Conservation (phyloP, 805 yeast genomes). For the Hanseniaspora valbyensis region DNA sequence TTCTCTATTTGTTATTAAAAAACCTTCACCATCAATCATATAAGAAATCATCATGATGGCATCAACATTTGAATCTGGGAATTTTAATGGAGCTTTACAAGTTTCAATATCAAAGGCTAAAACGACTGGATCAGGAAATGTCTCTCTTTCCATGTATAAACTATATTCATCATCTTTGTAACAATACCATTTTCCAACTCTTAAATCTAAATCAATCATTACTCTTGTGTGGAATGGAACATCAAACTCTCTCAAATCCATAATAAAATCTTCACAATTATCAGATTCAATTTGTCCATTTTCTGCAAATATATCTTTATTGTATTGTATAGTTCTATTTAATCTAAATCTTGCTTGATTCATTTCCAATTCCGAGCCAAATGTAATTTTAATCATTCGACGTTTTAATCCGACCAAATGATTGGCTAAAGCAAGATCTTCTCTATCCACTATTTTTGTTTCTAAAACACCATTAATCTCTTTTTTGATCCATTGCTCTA, state of each 20-base stretch:
- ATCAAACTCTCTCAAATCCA: constrained; percentile 84
- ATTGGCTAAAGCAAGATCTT: constrained; percentile 72
- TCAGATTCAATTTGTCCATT: constrained; percentile 46
- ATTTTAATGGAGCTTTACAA: constrained; percentile 88
- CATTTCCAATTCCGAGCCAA: constrained; percentile 65
- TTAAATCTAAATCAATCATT: constrained; percentile 72
- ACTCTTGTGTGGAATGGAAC: constrained; percentile 96
- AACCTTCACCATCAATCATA: constrained; percentile 98
- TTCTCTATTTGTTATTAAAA: constrained; percentile 82
- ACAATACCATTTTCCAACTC: constrained; percentile 94
- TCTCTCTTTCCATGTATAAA: constrained; percentile 56
- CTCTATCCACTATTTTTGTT: constrained; percentile 39
- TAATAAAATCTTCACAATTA: constrained; percentile 44
- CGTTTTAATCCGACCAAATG: constrained; percentile 71
- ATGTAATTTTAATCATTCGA: constrained; percentile 53
- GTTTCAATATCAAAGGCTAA: constrained; percentile 97
- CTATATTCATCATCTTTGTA: constrained; percentile 54
- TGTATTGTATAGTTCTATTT: constrained; percentile 46
- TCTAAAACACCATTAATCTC: constrained; percentile 25
- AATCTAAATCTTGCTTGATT: constrained; percentile 55
- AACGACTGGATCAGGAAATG: constrained; percentile 95
- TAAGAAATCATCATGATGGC: constrained; percentile 98
- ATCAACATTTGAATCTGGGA: constrained; percentile 84
- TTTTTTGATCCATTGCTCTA: constrained; percentile 72
- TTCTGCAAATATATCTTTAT: constrained; percentile 35